Evolutionary conservation across 1,284 basidiomycete species (phyloP).

Genomic region (Heterobasidion occidentale): DNA sequence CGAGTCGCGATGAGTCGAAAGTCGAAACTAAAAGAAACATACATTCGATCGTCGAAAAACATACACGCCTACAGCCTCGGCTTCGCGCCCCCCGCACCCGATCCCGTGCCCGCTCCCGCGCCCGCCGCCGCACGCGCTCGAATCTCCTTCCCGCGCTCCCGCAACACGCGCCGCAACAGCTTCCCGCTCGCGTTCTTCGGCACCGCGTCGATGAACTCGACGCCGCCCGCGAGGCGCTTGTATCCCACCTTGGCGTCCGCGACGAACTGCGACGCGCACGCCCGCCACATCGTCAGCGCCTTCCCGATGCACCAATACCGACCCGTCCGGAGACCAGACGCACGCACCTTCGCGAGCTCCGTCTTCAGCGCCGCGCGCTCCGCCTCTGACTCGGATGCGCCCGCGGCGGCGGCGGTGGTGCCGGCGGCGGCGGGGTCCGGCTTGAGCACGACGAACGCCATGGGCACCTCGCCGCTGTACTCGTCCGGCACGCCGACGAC

Average conservation of each 20-base stretch:
- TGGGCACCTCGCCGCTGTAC: slow-evolving; percentile 35
- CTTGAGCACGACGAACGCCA: slow-evolving; percentile 30
- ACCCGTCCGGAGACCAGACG: too few species aligned
- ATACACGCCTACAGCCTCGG: too few species aligned
- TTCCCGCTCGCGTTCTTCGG: slow-evolving; percentile 73
- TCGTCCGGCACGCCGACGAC: slow-evolving; percentile 44
- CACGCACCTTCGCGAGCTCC: slow-evolving; percentile 3
- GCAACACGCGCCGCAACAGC: slow-evolving; percentile 46
- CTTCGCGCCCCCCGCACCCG: too few species aligned
- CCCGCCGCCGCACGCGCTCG: background rate
- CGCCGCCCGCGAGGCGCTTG: slow-evolving; percentile 61
- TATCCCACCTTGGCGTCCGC: slow-evolving; percentile 58
- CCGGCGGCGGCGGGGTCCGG: slow-evolving; percentile 8
- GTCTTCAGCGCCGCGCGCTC: background rate
- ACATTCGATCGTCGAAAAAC: too few species aligned
- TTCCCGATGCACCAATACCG: too few species aligned
- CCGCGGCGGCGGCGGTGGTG: background rate
- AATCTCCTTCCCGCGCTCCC: slow-evolving; percentile 34
- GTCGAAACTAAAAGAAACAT: too few species aligned
- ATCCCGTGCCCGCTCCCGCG: background rate
- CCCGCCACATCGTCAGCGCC: background rate
- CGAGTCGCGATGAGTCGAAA: too few species aligned
- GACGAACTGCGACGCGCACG: background rate
- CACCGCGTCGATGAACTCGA: slow-evolving; percentile 60
- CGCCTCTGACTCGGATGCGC: background rate